Base-by-base conservation (phyloP, 805 yeast genomes). In the Pichia scutulata region DNA sequence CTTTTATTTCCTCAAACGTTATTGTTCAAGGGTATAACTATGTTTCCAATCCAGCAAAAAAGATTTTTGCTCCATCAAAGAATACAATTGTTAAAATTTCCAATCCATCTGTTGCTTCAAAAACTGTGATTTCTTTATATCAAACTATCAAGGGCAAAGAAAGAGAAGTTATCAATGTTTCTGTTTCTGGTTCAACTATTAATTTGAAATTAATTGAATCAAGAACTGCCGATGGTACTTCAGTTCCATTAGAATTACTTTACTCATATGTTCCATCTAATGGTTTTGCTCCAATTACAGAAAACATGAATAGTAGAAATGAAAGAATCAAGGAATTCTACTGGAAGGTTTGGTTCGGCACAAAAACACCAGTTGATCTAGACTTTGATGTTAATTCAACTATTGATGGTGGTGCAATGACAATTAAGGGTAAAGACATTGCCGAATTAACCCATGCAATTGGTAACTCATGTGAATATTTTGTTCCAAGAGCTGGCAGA, bases 331-430 rank as follows among this genome's bases (percentile, higher is more conserved):
- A 93, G 75, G 82, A 83, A 69, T 88, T 93, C 76, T 93, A 93
- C 81, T 93, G 99, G 99, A 84, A 84, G 66, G 75, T 92, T 63
- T 93, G 99, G 99, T 89, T 89, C 65, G 95, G 92, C 54, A 57
- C 73, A 41, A 64, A 69, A 43, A 65, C 68, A 41, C 78, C 81
- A 43, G 82, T 82, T 58, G 82, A 86, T 59, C 77, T 85, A 58
- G 76, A 82, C 61, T 82, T 85, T 60, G 85, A 86, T 63, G 87
- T 87, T 57, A 76, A 81, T 60, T 72, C 81, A 57, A 76, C 78
- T 43, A 84, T 93, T 63, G 74, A 78, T 49, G 96, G 95, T 65
- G 80, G 78, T 48, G 74, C 79, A 41, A 75, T 81, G 52, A 77
- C 78, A 30, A 83, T 93, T 55, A 81, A 86, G 48, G 81, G 83